phyloP scores from a whole-genome alignment of 192 early-diverging fungal genomes.

The Haplosporangium gracile region DNA sequence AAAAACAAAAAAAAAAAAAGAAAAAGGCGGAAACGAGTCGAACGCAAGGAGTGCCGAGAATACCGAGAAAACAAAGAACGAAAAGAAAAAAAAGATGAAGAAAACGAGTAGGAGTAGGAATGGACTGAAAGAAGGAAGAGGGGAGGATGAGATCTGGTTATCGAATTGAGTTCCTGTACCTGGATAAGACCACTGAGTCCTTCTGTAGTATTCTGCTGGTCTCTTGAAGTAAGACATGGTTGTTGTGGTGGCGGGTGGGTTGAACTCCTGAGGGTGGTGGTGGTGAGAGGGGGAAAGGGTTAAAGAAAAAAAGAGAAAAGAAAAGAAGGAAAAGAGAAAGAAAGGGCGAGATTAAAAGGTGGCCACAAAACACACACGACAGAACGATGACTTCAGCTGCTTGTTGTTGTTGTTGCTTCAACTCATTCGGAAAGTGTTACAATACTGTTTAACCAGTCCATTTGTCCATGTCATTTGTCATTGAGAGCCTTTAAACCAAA shows the following conservation, averaged over 20 bases:
- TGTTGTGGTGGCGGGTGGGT: conserved; percentile 6
- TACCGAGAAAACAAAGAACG: background rate
- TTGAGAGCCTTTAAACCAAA: background rate
- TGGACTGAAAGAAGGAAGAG: background rate
- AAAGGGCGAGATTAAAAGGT: background rate
- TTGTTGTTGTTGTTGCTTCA: background rate
- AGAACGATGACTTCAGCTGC: background rate
- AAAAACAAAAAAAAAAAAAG: conserved; percentile 12
- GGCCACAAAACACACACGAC: conserved; percentile 2
- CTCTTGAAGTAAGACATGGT: conserved; percentile 44
- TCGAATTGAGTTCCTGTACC: conserved; percentile 21
- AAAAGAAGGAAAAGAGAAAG: background rate
- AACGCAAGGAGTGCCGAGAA: background rate
- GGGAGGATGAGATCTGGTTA: background rate
- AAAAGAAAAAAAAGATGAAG: background rate
- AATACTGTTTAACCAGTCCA: too few relatives aligned
- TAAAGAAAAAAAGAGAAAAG: background rate
- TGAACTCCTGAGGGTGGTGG: background rate
- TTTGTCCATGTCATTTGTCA: conserved; percentile 3
- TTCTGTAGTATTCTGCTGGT: conserved; percentile 36
- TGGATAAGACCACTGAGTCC: conserved; percentile 47
- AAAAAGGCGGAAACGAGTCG: background rate
- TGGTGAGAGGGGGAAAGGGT: background rate
- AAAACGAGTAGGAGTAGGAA: background rate
- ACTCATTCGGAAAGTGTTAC: background rate